These are phyloP conservation scores for Dactylellina cionopaga DNA, from an alignment of 2,329 filamentous ascomycete species.

Conservation along the genomic window DNA sequence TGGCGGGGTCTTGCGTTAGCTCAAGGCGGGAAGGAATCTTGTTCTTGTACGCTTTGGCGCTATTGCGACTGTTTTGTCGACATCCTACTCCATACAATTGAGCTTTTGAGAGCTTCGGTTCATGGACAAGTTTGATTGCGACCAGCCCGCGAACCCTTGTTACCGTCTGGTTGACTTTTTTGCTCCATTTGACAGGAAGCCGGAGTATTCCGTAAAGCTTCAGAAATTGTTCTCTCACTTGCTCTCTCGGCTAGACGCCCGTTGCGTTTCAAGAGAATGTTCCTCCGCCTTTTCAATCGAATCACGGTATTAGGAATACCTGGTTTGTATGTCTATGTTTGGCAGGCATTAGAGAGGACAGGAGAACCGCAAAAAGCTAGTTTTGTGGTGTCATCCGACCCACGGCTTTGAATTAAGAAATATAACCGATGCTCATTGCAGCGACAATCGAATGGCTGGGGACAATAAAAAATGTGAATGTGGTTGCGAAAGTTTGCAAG, in stretches of 20 bases:
- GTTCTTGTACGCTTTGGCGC: constrained; percentile 1
- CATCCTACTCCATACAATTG: background rate
- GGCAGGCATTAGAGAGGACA: constrained; percentile 39
- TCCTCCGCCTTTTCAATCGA: constrained; percentile 2
- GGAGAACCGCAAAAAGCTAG: constrained; percentile 49
- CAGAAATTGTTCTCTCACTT: constrained; percentile 5
- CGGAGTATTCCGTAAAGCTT: constrained; percentile 17
- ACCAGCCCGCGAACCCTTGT: constrained; percentile 7
- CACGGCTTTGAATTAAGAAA: constrained; percentile 39
- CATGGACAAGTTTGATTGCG: background rate
- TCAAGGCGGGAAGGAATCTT: background rate
- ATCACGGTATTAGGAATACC: background rate
- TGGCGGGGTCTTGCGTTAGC: background rate
- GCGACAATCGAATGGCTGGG: constrained; percentile 39
- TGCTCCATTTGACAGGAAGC: constrained; percentile 9
- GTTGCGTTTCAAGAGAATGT: constrained; percentile 4
- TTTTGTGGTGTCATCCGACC: constrained; percentile 50
- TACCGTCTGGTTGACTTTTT: constrained; percentile 1
- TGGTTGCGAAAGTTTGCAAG: constrained; percentile 15
- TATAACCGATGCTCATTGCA: constrained; percentile 30
- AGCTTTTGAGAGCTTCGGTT: background rate
- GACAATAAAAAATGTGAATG: constrained; percentile 17
- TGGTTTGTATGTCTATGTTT: constrained; percentile 18
- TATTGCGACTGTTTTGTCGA: constrained; percentile 9
- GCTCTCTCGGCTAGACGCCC: constrained; percentile 34